These are phyloP conservation scores for Cystofilobasidium macerans DNA, from an alignment of 768 basidiomycete species.

Conservation along the genomic window DNA sequence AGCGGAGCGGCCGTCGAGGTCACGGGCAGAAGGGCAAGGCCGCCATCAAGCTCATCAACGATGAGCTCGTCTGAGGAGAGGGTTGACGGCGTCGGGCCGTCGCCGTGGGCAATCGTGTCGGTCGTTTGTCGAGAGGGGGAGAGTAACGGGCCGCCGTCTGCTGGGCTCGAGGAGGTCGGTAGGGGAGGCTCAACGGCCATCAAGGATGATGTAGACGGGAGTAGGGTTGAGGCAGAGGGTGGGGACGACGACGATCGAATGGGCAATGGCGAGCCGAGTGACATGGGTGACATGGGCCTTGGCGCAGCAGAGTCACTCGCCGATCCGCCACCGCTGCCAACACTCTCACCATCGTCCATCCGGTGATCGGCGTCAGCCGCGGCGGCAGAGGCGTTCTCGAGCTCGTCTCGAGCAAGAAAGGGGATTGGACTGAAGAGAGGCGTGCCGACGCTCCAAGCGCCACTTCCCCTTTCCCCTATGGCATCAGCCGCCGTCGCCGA, in stretches of 20 bases:
- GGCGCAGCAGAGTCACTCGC: no score
- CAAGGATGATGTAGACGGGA: not conserved
- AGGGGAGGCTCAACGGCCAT: not conserved
- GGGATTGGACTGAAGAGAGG: not conserved
- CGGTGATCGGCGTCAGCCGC: not conserved
- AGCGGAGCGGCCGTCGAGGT: not conserved
- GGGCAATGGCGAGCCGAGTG: not conserved
- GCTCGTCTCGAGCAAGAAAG: not conserved
- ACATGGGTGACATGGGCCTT: not conserved
- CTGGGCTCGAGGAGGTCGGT: not conserved
- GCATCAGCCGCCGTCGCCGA: not conserved
- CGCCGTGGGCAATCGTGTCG: not conserved
- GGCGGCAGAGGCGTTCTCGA: not conserved
- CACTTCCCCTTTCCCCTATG: not conserved
- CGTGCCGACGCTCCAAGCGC: not conserved
- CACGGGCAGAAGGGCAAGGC: not conserved
- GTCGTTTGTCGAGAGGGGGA: not conserved
- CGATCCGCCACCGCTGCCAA: no score
- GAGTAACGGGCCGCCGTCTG: no score
- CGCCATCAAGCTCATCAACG: slow-evolving; percentile 5
- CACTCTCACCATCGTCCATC: no score
- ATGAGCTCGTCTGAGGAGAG: slow-evolving; percentile 1
- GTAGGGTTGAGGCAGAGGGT: not conserved
- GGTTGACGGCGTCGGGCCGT: not conserved
- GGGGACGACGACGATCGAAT: not conserved